Conservation (phyloP, 2,329 filamentous ascomycete species). For the Stachybotrys elegans region DNA sequence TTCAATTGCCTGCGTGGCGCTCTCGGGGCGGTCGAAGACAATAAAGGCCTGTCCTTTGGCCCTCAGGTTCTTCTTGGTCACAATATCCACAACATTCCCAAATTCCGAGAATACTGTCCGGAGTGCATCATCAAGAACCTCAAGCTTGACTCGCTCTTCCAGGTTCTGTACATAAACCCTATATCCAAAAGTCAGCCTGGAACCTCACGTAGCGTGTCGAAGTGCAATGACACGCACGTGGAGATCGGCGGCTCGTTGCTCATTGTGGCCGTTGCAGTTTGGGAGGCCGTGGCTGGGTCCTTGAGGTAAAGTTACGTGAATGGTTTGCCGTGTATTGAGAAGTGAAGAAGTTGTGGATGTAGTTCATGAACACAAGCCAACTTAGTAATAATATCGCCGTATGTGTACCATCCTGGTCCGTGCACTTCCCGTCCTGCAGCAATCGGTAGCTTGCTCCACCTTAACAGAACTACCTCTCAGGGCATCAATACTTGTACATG, state of each 20-base stretch:
- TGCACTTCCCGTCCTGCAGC: too few species aligned
- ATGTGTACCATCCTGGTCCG: too few species aligned
- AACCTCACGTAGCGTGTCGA: conserved; percentile 47
- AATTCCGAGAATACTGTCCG: conserved; percentile 81
- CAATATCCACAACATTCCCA: conserved; percentile 76
- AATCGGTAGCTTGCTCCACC: too few species aligned
- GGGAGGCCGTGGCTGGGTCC: neutral
- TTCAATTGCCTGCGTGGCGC: conserved; percentile 76
- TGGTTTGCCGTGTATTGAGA: too few species aligned
- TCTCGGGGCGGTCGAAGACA: conserved; percentile 77
- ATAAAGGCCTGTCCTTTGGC: conserved; percentile 95
- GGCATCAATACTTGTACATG: too few species aligned
- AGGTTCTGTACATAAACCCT: conserved; percentile 76
- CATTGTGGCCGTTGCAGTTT: conserved; percentile 20
- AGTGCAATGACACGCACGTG: conserved; percentile 73
- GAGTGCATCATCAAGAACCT: conserved; percentile 68
- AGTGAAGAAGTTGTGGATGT: too few species aligned
- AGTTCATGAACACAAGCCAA: too few species aligned
- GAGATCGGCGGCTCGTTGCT: conserved; percentile 45
- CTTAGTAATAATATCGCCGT: too few species aligned
- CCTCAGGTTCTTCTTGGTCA: conserved; percentile 84
- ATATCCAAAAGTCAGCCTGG: conserved; percentile 27
- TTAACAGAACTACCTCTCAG: too few species aligned
- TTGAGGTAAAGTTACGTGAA: too few species aligned
- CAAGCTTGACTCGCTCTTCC: conserved; percentile 84